Evolutionary conservation across 306 rosid species (phyloP).

Genomic region (Medicago ruthenica): DNA sequence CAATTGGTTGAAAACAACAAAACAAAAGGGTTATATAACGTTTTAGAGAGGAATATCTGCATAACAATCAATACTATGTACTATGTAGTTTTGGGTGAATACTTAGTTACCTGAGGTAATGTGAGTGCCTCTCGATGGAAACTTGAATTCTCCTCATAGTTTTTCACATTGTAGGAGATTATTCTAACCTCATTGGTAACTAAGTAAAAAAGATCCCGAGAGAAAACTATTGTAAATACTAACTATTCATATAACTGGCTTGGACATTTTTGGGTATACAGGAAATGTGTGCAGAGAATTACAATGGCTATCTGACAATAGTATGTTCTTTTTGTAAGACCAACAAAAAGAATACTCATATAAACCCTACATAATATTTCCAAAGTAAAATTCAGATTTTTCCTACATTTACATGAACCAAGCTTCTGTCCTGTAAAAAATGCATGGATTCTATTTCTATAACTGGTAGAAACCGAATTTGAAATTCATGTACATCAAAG

Average conservation of each 20-base stretch:
- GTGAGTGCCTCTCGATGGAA: not conserved
- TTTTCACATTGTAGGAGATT: not conserved
- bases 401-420: slow-evolving; percentile 31
- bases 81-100: not conserved
- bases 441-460: not conserved
- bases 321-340: not conserved
- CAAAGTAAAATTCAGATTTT: slow-evolving; percentile 21
- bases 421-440: slow-evolving; percentile 38
- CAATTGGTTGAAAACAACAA: too few relatives aligned
- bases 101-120: not conserved
- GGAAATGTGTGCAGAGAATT: not conserved
- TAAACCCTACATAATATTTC: slow-evolving; percentile 22
- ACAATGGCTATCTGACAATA: not conserved
- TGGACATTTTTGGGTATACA: not conserved
- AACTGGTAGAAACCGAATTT: slow-evolving; percentile 36
- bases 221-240: not conserved
- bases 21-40: too few relatives aligned
- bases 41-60: not conserved
- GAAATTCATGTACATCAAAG: slow-evolving; percentile 43
- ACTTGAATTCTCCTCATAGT: not conserved
- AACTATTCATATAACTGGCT: not conserved
- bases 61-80: not conserved
- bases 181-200: not conserved
- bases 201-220: too few relatives aligned
- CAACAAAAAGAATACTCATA: not conserved